Conservation (phyloP, 2,329 filamentous ascomycete species). For the Ophiocordyceps polyrhachis-furcata region DNA sequence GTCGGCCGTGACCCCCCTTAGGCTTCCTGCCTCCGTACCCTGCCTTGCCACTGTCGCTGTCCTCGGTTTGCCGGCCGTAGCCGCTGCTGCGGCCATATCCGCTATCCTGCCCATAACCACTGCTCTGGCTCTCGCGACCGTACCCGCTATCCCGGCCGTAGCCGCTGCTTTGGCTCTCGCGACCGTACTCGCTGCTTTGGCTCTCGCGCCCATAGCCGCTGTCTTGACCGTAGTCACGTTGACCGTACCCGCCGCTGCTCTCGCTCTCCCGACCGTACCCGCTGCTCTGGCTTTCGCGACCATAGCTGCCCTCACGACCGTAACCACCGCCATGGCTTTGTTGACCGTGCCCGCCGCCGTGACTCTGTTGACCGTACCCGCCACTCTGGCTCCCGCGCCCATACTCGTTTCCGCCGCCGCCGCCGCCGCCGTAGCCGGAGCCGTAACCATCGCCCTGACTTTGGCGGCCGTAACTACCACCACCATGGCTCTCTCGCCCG, state of each 20-base stretch:
- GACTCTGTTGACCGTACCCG: too few relatives aligned
- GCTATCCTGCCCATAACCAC: constrained; percentile 4
- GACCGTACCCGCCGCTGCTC: background rate
- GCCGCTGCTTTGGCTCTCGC: constrained; percentile 9
- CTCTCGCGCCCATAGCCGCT: background rate
- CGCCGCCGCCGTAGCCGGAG: constrained; percentile 5
- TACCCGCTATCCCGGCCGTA: constrained; percentile 7
- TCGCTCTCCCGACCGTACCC: background rate
- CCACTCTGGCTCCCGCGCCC: background rate
- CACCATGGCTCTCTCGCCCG: constrained; percentile 6
- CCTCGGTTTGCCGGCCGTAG: constrained; percentile 40
- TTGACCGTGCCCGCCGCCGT: too few relatives aligned
- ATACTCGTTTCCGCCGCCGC: constrained; percentile 3
- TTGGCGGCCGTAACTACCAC: too few relatives aligned
- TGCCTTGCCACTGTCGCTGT: constrained; percentile 16
- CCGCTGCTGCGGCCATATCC: constrained; percentile 23
- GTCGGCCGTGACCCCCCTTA: constrained; percentile 3
- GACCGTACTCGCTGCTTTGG: constrained; percentile 3
- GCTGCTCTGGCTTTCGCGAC: background rate
- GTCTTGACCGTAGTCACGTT: background rate
- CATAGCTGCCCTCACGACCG: background rate
- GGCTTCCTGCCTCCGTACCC: constrained; percentile 6
- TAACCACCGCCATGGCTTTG: too few relatives aligned
- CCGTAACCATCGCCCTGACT: constrained; percentile 2
- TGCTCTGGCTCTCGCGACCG: background rate